Evolutionary conservation across 371 early-diverging fungal genomes (phyloP), one percentile per base, ranked within the genome.

Genomic region (Syncephalis fuscata): DNA sequence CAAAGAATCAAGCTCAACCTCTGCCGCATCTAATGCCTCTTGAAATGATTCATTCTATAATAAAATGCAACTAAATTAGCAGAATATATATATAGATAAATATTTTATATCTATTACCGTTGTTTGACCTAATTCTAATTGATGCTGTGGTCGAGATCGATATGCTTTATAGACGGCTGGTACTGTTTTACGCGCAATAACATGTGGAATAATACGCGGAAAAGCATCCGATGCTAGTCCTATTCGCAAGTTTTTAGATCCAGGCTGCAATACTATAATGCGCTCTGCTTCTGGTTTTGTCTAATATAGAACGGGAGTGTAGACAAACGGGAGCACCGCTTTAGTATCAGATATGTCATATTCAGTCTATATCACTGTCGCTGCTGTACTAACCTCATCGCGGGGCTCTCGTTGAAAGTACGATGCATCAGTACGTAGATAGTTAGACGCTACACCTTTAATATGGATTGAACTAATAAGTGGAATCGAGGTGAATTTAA

Each of bases 231-330:
- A 77, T 2, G 87, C 82, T 15, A 73, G 61, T 5, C 90, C 90
- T 15, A 89, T 71, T 41, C 85, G 71, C 39, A 88, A 61, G 54
- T 73, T 73, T 42, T 79, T 69, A 43, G 90, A 89, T 23, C 92
- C 92, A 9, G 90, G 83, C 43, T 91, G 88, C 44, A 91, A 78
- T 4, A 91, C 73, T 39, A 89, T 74, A 14, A 82, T 76, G 48
- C 63, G 63, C 52, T 70, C 71, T 49, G 64, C 63, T 17, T 64
- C 65, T 20, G 67, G 52, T 66, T 67, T 41, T 8, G 16, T 21
- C 41, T 41, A 8, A 4, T 5, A 41, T 5, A 4, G 41, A 16
- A 10, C 38, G 38, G 38, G n/a, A 37, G n/a, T n/a, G n/a, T n/a
- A 9, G 38, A n/a, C 9, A n/a, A 37, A 10, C 38, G 38, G 38